Percentiles rank a stretch among this genome's conserved stretches.
Evolutionary conservation across 495 filamentous ascomycete genomes (phyloP).

Genomic region (Penicillium soppii): DNA sequence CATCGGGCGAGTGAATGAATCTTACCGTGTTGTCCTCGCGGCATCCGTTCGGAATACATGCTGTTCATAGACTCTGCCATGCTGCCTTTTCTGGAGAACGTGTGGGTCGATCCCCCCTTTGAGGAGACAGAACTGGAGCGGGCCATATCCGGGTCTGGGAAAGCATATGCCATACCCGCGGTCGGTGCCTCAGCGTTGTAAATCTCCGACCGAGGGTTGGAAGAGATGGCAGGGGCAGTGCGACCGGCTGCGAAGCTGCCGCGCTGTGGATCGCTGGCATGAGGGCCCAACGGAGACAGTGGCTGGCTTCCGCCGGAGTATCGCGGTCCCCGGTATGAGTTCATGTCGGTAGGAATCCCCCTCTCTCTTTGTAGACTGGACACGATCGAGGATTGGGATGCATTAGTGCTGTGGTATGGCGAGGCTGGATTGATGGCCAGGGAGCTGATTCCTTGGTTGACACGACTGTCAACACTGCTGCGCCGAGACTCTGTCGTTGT

Average conservation of each 20-base stretch:
- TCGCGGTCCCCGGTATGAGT: constrained; percentile 58
- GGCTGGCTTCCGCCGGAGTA: constrained; percentile 44
- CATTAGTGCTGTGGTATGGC: constrained; percentile 74
- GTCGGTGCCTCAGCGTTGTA: constrained; percentile 79
- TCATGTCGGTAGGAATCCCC: constrained; percentile 47
- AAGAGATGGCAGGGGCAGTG: constrained; percentile 73
- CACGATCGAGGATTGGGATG: constrained; percentile 72
- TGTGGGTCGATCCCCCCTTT: constrained; percentile 46
- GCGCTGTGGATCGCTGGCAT: constrained; percentile 51
- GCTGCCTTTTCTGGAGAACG: constrained; percentile 66
- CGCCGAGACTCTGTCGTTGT: constrained; percentile 67
- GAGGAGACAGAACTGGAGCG: constrained; percentile 54
- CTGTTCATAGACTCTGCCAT: constrained; percentile 74
- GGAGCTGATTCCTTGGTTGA: constrained; percentile 69
- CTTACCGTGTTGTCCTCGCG: constrained; percentile 66
- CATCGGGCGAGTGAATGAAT: background rate
- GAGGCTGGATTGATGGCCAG: constrained; percentile 64
- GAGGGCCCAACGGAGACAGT: constrained; percentile 47
- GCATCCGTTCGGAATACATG: constrained; percentile 70
- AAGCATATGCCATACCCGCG: constrained; percentile 79
- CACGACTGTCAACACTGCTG: constrained; percentile 75
- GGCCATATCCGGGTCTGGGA: constrained; percentile 71
- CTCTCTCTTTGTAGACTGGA: constrained; percentile 58
- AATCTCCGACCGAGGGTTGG: constrained; percentile 72
- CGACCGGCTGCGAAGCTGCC: constrained; percentile 52